These are phyloP conservation scores for Simplicillium aogashimaense DNA, from an alignment of 2,329 filamentous ascomycete genomes.

Conservation along the genomic window DNA sequence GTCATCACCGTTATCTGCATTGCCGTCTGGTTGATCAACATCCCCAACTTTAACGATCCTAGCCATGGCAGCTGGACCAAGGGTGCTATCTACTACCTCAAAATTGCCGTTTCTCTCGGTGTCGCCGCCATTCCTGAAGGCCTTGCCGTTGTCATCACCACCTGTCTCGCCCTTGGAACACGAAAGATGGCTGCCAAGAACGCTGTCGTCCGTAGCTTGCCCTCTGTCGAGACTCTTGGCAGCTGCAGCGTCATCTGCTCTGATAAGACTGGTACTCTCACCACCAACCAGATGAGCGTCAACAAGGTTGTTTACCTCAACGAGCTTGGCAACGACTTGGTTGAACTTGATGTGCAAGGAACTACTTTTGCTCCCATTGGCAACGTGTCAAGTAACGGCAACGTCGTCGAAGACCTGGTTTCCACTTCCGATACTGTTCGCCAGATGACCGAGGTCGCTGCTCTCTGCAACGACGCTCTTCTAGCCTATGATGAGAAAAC, in stretches of 20 bases:
- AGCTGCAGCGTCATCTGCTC: slow-evolving; percentile 99
- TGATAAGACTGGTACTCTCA: slow-evolving; percentile 96
- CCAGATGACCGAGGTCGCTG: slow-evolving; percentile 63
- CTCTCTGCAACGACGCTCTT: slow-evolving; percentile 81
- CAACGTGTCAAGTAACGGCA: slow-evolving; percentile 58
- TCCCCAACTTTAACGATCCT: slow-evolving; percentile 91
- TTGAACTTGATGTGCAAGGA: slow-evolving; percentile 83
- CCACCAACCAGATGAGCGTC: slow-evolving; percentile 99
- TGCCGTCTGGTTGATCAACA: slow-evolving; percentile 96
- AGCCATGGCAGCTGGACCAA: slow-evolving; percentile 90
- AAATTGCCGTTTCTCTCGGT: slow-evolving; percentile 96
- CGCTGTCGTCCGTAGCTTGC: slow-evolving; percentile 88
- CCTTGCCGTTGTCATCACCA: slow-evolving; percentile 97
- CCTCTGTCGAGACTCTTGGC: slow-evolving; percentile 93
- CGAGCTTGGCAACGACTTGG: slow-evolving; percentile 61
- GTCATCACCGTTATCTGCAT: slow-evolving; percentile 97
- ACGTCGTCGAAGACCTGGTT: slow-evolving; percentile 57
- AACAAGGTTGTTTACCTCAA: slow-evolving; percentile 82
- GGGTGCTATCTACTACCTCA: slow-evolving; percentile 98
- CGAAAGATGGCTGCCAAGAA: slow-evolving; percentile 99
- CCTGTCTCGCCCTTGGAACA: slow-evolving; percentile 88
- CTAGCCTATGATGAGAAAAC: slow-evolving; percentile 73
- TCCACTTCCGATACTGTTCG: slow-evolving; percentile 65
- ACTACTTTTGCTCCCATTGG: slow-evolving; percentile 87
- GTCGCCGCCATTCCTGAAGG: slow-evolving; percentile 97